phyloP scores from a whole-genome alignment of 257 asterid genomes.

The Solanum paucissectum region DNA sequence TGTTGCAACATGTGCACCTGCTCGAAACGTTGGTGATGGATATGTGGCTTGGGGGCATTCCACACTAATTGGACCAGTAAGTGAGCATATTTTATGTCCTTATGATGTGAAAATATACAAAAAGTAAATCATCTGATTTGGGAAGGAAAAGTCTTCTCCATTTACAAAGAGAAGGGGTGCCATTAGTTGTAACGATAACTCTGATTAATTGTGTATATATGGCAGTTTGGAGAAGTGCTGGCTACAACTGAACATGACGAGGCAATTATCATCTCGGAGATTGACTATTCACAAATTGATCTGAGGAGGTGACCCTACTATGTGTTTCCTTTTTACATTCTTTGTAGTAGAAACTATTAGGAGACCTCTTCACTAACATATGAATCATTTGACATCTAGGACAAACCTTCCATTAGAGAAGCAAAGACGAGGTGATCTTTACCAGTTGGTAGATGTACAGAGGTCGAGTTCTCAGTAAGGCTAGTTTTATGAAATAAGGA shows the following conservation, averaged over 20 bases:
- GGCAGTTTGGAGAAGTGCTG: slow-evolving; percentile 84
- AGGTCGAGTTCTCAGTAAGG: slow-evolving; percentile 34
- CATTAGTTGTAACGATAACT: neutral
- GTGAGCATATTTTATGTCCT: slow-evolving; percentile 11
- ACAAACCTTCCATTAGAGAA: slow-evolving; percentile 76
- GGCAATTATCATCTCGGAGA: slow-evolving; percentile 62
- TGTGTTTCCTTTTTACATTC: neutral
- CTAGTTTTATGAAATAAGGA: neutral
- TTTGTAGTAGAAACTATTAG: neutral
- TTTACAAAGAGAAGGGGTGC: neutral
- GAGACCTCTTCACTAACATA: neutral
- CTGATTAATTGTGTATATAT: neutral
- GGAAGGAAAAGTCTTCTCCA: neutral
- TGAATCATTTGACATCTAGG: slow-evolving; percentile 21
- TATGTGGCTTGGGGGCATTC: slow-evolving; percentile 98
- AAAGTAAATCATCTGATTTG: neutral
- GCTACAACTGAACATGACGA: slow-evolving; percentile 84
- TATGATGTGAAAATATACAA: neutral
- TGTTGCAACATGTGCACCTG: slow-evolving; percentile 94
- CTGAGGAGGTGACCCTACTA: slow-evolving; percentile 52
- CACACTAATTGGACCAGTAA: slow-evolving; percentile 89
- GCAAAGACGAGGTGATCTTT: slow-evolving; percentile 91
- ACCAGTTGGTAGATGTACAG: slow-evolving; percentile 83
- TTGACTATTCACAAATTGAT: slow-evolving; percentile 71
- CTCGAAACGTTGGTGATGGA: slow-evolving; percentile 75